Base-by-base conservation (phyloP, 164 flowering plant species). In the Dillenia turbinata region DNA sequence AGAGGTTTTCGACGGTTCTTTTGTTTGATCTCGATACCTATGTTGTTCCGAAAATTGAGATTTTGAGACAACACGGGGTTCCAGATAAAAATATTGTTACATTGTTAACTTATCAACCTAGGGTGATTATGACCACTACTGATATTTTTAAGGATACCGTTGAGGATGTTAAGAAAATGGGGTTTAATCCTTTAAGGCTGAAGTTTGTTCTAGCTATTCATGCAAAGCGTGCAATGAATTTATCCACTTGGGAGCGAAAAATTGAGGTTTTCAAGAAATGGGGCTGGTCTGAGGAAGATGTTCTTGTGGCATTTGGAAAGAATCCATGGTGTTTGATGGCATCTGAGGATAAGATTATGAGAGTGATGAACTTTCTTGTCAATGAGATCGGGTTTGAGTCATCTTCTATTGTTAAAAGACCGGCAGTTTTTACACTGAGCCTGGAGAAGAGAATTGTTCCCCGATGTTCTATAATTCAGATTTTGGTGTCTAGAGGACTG, bases 211-310 rank as follows among this genome's bases (percentile, higher is more conserved):
- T 1, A 1, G 76, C 76, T 1, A 45, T 73, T 4, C 49, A 9
- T 1, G 56, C 17, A 1, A 33, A 48, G 60, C 5, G 22, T 1
- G 1, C 15, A 8, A 14, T 65, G 51, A 52, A 19, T 12, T 15
- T 61, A 56, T 49, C 59, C 1, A 56, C 9, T 0, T 73, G 73
- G 73, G 69, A 65, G 13, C n/a, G 12, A 17, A 73, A 62, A 19
- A 8, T 56, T 2, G 57, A 62, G 49, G 50, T 62, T 19, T 69
- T 56, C 54, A 65, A 24, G 52, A 73, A 53, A 24, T 73, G 52
- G 63, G 76, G 73, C 56, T 70, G 64, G 73, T 69, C 77, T 12
- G 65, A 56, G 56, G 69, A 60, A 7, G 71, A 69, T 19, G 19
- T 70, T 49, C 8, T 58, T 7, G 3, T 7, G 4, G 63, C 66